Percentiles rank a stretch among this genome's conserved stretches.
These are phyloP conservation scores for Thraustochytrium sp. DNA, from an alignment of 352 stramenopile genomes.

Conservation along the genomic window DNA sequence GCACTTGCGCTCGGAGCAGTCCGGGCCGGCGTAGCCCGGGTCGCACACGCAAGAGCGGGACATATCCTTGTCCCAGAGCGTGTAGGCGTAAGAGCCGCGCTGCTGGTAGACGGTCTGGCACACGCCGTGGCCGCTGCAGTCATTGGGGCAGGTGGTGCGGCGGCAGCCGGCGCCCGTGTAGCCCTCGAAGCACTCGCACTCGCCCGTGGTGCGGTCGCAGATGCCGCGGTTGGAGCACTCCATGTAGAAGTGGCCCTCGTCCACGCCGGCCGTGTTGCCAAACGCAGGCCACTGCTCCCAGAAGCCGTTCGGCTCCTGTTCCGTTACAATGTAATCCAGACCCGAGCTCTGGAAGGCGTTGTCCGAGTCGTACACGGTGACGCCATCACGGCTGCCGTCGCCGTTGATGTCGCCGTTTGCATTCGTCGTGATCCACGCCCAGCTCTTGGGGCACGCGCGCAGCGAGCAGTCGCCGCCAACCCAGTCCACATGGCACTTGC, in stretches of 20 bases:
- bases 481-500: slow-evolving; percentile 63
- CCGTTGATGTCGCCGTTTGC: slow-evolving; percentile 84
- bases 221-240: slow-evolving; percentile 75
- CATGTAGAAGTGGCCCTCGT: slow-evolving; percentile 51
- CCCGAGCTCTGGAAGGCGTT: background rate
- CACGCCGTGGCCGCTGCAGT: slow-evolving; percentile 70
- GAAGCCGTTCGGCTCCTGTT: slow-evolving; percentile 2
- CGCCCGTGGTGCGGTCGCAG: slow-evolving; percentile 67
- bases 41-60: slow-evolving; percentile 75
- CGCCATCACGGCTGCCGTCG: slow-evolving; percentile 36
- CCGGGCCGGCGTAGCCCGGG: slow-evolving; percentile 74
- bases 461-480: slow-evolving; percentile 60
- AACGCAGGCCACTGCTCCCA: slow-evolving; percentile 41
- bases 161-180: slow-evolving; percentile 67
- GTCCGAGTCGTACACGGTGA: slow-evolving; percentile 36
- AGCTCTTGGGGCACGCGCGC: slow-evolving; percentile 71
- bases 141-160: slow-evolving; percentile 54
- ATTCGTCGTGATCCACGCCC: slow-evolving; percentile 74
- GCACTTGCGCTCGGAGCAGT: slow-evolving; percentile 72
- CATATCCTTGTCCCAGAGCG: slow-evolving; percentile 74
- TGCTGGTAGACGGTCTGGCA: slow-evolving; percentile 68
- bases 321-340: background rate
- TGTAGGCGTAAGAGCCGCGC: slow-evolving; percentile 51
- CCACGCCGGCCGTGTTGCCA: slow-evolving; percentile 58
- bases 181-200: slow-evolving; percentile 62